phyloP scores from a whole-genome alignment of 2,329 filamentous ascomycete species.

The Lizonia empirigonia region DNA sequence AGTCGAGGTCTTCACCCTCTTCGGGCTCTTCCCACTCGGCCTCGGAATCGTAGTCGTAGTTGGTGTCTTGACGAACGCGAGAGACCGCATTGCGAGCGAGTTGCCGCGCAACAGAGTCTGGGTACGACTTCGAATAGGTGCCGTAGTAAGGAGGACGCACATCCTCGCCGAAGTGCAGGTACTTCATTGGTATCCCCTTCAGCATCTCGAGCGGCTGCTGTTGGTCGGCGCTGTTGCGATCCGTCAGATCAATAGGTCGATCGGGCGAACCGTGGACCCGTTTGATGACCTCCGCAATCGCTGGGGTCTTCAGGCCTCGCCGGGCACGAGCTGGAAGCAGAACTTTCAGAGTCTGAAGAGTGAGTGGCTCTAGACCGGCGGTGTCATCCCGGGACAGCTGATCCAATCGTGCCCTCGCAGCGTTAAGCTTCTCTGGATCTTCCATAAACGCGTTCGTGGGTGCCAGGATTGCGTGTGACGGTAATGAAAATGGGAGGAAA shows the following conservation, averaged over 20 bases:
- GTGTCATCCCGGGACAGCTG: constrained; percentile 26
- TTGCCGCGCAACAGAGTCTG: constrained; percentile 51
- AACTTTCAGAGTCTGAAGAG: constrained; percentile 25
- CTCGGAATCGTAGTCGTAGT: constrained; percentile 87
- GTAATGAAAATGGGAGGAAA: constrained; percentile 83
- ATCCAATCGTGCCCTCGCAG: constrained; percentile 38
- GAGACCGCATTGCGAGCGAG: constrained; percentile 60
- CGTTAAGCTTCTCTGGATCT: constrained; percentile 35
- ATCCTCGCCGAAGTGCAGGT: constrained; percentile 65
- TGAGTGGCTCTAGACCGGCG: constrained; percentile 20
- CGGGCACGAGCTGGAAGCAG: constrained; percentile 19
- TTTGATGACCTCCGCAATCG: constrained; percentile 51
- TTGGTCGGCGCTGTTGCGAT: constrained; percentile 30
- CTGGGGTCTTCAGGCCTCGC: constrained; percentile 26
- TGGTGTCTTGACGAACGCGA: constrained; percentile 64
- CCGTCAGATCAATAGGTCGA: constrained; percentile 53
- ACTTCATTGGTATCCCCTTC: constrained; percentile 66
- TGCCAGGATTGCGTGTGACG: constrained; percentile 74
- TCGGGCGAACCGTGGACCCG: constrained; percentile 50
- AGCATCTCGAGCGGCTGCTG: constrained; percentile 53
- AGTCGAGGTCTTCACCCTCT: constrained; percentile 69
- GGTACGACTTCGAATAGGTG: constrained; percentile 68
- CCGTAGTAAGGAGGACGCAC: constrained; percentile 72
- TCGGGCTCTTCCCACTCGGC: constrained; percentile 81
- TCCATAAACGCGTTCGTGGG: constrained; percentile 50